Evolutionary conservation across 2,329 filamentous ascomycete species (phyloP), one percentile per base, ranked within the genome.

Genomic region (Aspergillus hortae): DNA sequence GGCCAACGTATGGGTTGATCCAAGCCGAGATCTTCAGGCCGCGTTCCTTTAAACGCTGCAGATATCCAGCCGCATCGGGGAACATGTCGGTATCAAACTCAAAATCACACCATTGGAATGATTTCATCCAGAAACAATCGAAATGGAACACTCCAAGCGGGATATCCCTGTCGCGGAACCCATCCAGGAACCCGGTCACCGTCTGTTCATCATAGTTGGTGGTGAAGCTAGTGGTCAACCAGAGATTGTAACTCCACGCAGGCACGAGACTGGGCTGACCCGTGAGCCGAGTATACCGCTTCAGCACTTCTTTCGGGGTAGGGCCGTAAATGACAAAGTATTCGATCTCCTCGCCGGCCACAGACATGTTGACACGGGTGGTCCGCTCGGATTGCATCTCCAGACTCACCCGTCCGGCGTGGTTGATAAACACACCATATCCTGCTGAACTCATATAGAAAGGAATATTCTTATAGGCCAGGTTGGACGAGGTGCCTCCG

Each of bases 91-190:
- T 72, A 61, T 87, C 85, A 71, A 89, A 90, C 46, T 84, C 78
- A 57, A 90, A 89, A 67, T 89, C 86, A 52, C 85, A 88, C 87
- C 86, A 90, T 51, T 83, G 82, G 65, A 88, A 89, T 1, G 83
- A 84, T 56, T 85, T 84, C 77, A 90, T 84, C 86, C 86, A 90
- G 77, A 89, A 90, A 67, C 84, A 88, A 66, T 90, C 87, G 57
- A 87, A 90, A 67, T 90, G 87, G 68, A 90, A 89, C 2, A 89
- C 85, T 36, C 86, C 82, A 2, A 90, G 77, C 0, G 84, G 83
- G 14, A 86, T 86, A 43, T 81, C 78, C 2, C 84, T 80, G 45
- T 80, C 74, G 54, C 78, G 79, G 82, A 90, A 89, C 10, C 85
- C 85, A 59, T 87, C 80, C 21, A 89, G 77, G 68, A 89, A 89